Evolutionary conservation across 371 early-diverging fungal genomes (phyloP), one percentile per base, ranked within the genome.

Genomic region (Mortierella sp.): DNA sequence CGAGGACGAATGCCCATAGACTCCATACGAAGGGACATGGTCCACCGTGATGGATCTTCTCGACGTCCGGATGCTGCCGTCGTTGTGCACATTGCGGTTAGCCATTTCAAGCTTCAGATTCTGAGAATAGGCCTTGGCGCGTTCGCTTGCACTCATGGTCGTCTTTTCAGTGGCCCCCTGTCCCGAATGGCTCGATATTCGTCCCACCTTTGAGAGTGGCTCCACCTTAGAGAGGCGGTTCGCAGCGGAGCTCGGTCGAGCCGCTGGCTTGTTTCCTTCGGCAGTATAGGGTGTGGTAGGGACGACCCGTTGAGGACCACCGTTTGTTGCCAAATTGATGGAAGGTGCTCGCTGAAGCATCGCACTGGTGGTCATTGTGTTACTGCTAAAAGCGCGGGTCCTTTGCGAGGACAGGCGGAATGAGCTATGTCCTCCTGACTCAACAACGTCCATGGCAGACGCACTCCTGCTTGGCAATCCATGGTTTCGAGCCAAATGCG

Each of bases 71-170:
- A 56, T 50, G 26, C 30, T 58, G 18, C 56, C 15, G 12, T 71
- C 73, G 18, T n/a, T 51, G 47, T 23, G 43, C 6, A 73, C 61
- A 29, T 73, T 65, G 19, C 79, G 79, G 29, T 51, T 68, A 14
- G 73, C 73, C 73, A 69, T 79, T 53, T 77, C 79, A 5, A 25
- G 60, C 48, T 77, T 77, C 47, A 77, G 46, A 30, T 55, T 77
- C 0, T 72, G 72, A 4, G 73, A 65, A 16, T 72, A 79, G 12
- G 73, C 73, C 64, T 72, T 79, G 50, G 79, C 79, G 1, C 79
- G 68, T 53, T 79, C 79, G n/a, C 70, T 72, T 18, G 79, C 79
- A 43, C 70, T 79, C 73, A 72, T 68, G 15, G 58, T 65, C 4
- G 66, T 66, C 1, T 65, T 61, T 53, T 76, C 68, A 18, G 28